Conservation (phyloP, 1,284 basidiomycete genomes). For the Ceraceosorus guamensis region DNA sequence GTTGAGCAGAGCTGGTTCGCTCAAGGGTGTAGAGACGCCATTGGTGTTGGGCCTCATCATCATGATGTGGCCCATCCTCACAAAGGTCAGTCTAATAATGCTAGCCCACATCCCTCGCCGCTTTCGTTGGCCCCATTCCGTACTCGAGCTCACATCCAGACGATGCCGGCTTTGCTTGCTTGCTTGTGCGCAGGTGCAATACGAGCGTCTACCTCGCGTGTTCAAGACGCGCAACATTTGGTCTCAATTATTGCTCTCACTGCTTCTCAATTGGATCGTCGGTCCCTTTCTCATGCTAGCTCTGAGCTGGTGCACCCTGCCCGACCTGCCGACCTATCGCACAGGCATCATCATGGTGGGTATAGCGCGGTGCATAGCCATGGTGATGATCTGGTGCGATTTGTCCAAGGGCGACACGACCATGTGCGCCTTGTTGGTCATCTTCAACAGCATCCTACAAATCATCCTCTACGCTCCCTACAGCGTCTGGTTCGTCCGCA, state of each 20-base stretch:
- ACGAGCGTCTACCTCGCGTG: constrained; percentile 62
- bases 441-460: constrained; percentile 59
- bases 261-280: constrained; percentile 73
- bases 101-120: too few relatives aligned
- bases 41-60: constrained; percentile 56
- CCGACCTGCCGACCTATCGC: constrained; percentile 54
- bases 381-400: constrained; percentile 54
- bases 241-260: constrained; percentile 64
- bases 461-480: constrained; percentile 71
- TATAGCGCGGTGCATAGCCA: constrained; percentile 53
- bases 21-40: constrained; percentile 46
- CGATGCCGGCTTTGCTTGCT: too few relatives aligned
- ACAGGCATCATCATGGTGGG: constrained; percentile 59
- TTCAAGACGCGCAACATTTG: constrained; percentile 59
- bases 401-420: constrained; percentile 46
- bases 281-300: constrained; percentile 72
- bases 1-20: constrained; percentile 38
- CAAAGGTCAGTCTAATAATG: constrained; percentile 57
- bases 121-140: too few relatives aligned
- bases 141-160: too few relatives aligned
- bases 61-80: constrained; percentile 81
- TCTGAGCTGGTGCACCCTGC: constrained; percentile 74
- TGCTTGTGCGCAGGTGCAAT: constrained; percentile 71
- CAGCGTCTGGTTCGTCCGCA: constrained; percentile 67
- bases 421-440: constrained; percentile 65